phyloP scores from a whole-genome alignment of 2,329 filamentous ascomycete species.

The Sclerotinia subarctica region DNA sequence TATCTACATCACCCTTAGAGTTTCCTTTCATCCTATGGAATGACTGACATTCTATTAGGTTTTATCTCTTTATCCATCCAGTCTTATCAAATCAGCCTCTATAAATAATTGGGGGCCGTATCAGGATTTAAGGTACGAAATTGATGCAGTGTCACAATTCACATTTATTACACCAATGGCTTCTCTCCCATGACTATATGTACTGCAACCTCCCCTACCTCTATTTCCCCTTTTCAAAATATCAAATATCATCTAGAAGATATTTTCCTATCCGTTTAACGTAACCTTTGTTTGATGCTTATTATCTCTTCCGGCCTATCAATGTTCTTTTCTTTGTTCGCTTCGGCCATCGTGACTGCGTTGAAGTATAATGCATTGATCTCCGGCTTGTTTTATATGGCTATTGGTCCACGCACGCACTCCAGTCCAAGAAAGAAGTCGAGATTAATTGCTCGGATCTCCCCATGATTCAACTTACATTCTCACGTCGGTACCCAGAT shows the following conservation, averaged over 20 bases:
- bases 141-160: constrained; percentile 6
- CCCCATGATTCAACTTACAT: neutral
- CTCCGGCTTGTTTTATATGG: constrained; percentile 16
- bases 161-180: neutral
- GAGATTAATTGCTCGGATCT: neutral
- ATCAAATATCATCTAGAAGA: neutral
- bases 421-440: neutral
- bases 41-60: neutral
- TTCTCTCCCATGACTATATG: neutral
- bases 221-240: neutral
- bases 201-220: neutral
- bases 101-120: constrained; percentile 1
- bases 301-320: neutral
- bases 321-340: neutral
- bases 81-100: neutral
- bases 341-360: neutral
- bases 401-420: constrained; percentile 7
- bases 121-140: constrained; percentile 7
- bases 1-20: neutral
- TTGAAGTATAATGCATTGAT: constrained; percentile 16
- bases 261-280: neutral
- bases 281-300: constrained; percentile 2
- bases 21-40: neutral
- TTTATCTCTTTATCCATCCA: neutral
- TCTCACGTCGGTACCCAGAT: neutral